Base-by-base conservation (phyloP, 345 rosid species). In the Zanthoxylum bungeanum region DNA sequence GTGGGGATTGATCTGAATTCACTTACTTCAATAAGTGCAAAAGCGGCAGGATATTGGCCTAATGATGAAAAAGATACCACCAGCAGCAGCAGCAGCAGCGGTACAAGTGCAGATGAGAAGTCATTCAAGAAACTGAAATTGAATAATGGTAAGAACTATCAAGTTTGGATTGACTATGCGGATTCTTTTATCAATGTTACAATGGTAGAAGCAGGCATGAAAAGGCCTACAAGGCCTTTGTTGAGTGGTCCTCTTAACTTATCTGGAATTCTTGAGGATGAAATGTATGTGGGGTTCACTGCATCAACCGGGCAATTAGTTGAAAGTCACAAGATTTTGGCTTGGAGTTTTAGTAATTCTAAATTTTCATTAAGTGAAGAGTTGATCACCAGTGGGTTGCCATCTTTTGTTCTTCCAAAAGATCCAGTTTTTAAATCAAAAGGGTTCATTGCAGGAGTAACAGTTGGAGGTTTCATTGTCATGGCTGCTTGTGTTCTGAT, bases 241-340 rank as follows among this genome's bases (percentile, higher is more conserved):
- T 72, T 89, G 70, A 89, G 75, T 72, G 77, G 50, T 56, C 46
- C 71, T 21, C 11, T 85, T 37, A 73, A 93, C 75, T 82, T 93
- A 16, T 81, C 93, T 55, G 79, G 60, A 9, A 86, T 89, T 81
- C 62, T 89, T 24, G 81, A 84, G 68, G 88, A 93, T 2, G 86
- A 89, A 57, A 93, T 89, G 93, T 86, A 81, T 74, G 81, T 89
- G 24, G 89, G 94, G 31, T 93, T 91, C 78, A 91, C 90, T 7
- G 87, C 89, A 31, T 67, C 91, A 24, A 91, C 92, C 0, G 93
- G 96, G 57, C 64, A 75, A 70, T 75, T 85, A 5, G 87, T 90
- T 30, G 51, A 87, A 60, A 77, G 88, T 58, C 94, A 91, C 71
- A 87, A 81, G 86, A 85, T 91, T 52, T 63, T 91, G 57, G 89